Evolutionary conservation across 2,329 filamentous ascomycete species (phyloP), one percentile per base, ranked within the genome.

Genomic region (Nakataea oryzae): DNA sequence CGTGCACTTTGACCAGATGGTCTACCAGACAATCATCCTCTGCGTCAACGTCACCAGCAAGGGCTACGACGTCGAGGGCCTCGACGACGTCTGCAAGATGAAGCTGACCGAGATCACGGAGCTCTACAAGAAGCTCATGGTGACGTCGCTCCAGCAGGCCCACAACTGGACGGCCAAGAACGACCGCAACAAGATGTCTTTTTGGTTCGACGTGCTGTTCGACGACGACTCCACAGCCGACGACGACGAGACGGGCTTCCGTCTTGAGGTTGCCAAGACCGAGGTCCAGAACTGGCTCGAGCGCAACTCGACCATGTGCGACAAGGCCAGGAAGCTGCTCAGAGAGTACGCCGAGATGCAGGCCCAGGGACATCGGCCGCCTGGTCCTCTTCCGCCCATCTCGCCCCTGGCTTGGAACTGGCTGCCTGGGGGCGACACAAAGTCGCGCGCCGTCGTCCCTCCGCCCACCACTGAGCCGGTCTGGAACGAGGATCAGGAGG

Each of bases 101-200:
- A 85, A 84, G 66, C 71, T 87, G 21, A 81, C 81, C 61, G 85
- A 88, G 69, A 81, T 88, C 54, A 86, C 83, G 9, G 86, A 88
- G 63, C 74, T 87, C 66, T 58, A 85, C 71, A 88, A 88, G 66
- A 87, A 87, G 68, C 74, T 88, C 1, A 75, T 88, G 2, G 85
- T 88, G 2, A 87, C 85, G 0, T 84, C 83, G 2, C 73, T 88
- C 14, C 86, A 88, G 67, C 85, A 88, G 70, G 82, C 84, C 2
- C 85, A 88, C 66, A 88, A 88, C 70, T 87, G 86, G 84, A 86
- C 84, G 1, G 85, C 85, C 62, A 86, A 86, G 64, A 86, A 88
- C 67, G 85, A 88, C 68, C 76, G 86, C 47, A 87, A 87, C 71
- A 88, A 88, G 70, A 88, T 87, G 84, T 79, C 82, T 0, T 88